Percentiles rank a stretch among this genome's conserved stretches.
phyloP scores from a whole-genome alignment of 495 filamentous ascomycete genomes.

The Daldinia loculata region DNA sequence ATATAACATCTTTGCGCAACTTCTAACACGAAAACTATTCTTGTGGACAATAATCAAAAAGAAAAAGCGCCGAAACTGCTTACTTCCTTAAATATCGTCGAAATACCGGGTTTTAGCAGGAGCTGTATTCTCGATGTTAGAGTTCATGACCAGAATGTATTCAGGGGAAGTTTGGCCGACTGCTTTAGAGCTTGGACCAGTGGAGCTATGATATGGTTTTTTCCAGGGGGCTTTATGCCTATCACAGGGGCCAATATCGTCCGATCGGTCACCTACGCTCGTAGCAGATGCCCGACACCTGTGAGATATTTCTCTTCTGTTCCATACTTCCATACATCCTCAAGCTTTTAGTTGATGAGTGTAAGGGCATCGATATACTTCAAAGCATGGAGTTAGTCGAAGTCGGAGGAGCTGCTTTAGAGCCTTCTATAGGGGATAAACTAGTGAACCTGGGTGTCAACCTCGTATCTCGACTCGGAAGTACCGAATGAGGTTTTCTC shows the following conservation, averaged over 20 bases:
- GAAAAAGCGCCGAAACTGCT: slow-evolving; percentile 2
- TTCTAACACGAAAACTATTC: slow-evolving; percentile 30
- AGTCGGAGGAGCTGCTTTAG: slow-evolving; percentile 66
- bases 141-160: not conserved
- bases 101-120: slow-evolving; percentile 18
- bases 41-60: slow-evolving; percentile 20
- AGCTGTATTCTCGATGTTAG: not conserved
- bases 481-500: slow-evolving; percentile 66
- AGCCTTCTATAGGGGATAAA: slow-evolving; percentile 53
- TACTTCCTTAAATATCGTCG: slow-evolving; percentile 2
- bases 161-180: slow-evolving; percentile 56
- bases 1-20: slow-evolving; percentile 57
- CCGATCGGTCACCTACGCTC: slow-evolving; percentile 45
- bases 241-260: slow-evolving; percentile 60
- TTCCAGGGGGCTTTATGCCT: slow-evolving; percentile 58
- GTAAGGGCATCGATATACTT: slow-evolving; percentile 49
- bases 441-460: slow-evolving; percentile 58
- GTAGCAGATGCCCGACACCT: slow-evolving; percentile 9
- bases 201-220: slow-evolving; percentile 62
- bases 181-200: slow-evolving; percentile 63
- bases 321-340: slow-evolving; percentile 67
- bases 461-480: slow-evolving; percentile 65
- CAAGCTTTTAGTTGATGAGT: slow-evolving; percentile 54
- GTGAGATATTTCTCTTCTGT: slow-evolving; percentile 66
- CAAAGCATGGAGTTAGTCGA: slow-evolving; percentile 63